A percentile compares a stretch with the other conserved stretches of the same genome.
Evolutionary conservation across 2,329 filamentous ascomycete genomes (phyloP).

Genomic region (Alternaria dauci): DNA sequence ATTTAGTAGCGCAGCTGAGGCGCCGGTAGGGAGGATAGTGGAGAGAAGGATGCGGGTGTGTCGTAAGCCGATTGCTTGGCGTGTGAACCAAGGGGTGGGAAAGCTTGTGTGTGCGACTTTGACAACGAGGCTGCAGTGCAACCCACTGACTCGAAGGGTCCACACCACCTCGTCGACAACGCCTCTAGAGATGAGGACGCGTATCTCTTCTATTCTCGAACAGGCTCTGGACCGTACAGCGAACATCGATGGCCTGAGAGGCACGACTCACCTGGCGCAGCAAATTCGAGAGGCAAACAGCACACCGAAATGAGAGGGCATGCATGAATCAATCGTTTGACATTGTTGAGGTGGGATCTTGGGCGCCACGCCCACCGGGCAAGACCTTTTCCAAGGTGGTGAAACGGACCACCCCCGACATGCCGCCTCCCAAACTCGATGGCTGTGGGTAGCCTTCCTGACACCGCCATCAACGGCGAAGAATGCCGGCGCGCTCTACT

Average conservation of each 20-base stretch:
- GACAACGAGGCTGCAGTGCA: background rate
- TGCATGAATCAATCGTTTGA: background rate
- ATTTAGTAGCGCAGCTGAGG: background rate
- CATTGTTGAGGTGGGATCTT: background rate
- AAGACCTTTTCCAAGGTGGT: constrained; percentile 1
- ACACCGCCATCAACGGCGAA: background rate
- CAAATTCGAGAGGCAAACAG: background rate
- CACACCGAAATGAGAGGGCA: constrained; percentile 3
- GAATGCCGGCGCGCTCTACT: background rate
- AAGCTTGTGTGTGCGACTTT: constrained; percentile 7
- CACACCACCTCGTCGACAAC: background rate
- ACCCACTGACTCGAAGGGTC: background rate
- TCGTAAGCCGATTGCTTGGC: constrained; percentile 12
- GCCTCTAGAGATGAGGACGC: background rate
- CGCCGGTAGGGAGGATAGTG: background rate
- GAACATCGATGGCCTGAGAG: background rate
- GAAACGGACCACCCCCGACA: background rate
- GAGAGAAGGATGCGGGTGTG: constrained; percentile 2
- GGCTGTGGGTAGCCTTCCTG: background rate
- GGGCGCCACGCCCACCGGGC: background rate
- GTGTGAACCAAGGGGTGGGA: background rate
- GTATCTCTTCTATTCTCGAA: background rate
- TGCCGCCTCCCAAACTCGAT: background rate
- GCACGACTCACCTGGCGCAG: background rate
- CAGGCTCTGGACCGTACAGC: background rate